Evolutionary conservation across 306 rosid species (phyloP), one percentile per base, ranked within the genome.

Genomic region (Quercus mongolica): DNA sequence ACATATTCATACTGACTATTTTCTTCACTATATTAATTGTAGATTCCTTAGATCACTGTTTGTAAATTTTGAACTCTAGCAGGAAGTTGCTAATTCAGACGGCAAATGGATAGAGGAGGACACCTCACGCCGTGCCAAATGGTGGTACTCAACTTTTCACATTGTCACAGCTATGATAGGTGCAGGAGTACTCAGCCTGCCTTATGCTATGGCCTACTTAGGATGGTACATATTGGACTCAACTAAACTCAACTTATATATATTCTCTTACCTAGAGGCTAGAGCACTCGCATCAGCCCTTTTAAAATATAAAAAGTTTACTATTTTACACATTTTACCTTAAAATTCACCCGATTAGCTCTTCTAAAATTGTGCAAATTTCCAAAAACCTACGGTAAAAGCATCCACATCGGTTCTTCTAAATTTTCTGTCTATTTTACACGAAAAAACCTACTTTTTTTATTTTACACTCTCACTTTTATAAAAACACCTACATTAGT

Each of bases 131-230:
- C 75, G 58, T 3, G 95, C 97, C 73, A 94, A 92, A 89, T 94
- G 99, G 99, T 92, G 97, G 97, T 91, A 94, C 89, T 87, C 97
- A 54, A 92, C 99, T 82, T 94, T 92, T 75, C 99, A 94, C 82
- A 78, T 86, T 5, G 97, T 92, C 79, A 94, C 97, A 1, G 97
- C 99, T 75, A 92, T 92, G 99, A 94, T 92, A 15, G 99, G 99
- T 19, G 99, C 97, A 4, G 97, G 97, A 59, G 99, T 92, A 76
- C 97, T 92, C 72, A 91, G 97, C 86, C 81, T 94, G 51, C 97
- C 99, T 15, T 90, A 91, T 67, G 97, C 97, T 87, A 91, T 94
- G 97, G 95, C 97, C 73, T 94, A 91, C 72, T 80, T 94, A 31
- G 99, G 99, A 92, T 94, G 97, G 97, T 94, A 73, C 2, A 94